Evolutionary conservation across 225 moss, liverwort and hornwort species (phyloP).

Genomic region (Physcomitrium patens): DNA sequence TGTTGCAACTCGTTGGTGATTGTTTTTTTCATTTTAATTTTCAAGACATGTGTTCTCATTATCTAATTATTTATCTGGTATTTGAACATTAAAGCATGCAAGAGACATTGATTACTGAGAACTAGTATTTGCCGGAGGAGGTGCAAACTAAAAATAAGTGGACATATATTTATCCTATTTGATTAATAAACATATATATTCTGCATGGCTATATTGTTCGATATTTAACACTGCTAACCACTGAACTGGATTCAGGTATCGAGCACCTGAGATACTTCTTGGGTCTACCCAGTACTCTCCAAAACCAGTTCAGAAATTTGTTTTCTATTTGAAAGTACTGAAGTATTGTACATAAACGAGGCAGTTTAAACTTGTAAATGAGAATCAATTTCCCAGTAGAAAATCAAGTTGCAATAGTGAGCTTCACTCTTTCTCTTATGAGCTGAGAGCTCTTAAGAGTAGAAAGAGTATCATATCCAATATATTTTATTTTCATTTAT

Average conservation of each 20-base stretch:
- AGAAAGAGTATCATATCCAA: too few species aligned
- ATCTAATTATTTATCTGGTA: slow-evolving; percentile 18
- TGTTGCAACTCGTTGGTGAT: slow-evolving; percentile 95
- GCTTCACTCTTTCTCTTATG: too few species aligned
- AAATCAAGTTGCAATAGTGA: too few species aligned
- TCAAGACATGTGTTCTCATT: slow-evolving; percentile 14
- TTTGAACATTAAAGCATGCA: background rate
- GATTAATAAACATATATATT: too few species aligned
- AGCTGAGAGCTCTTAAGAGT: too few species aligned
- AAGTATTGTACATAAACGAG: background rate
- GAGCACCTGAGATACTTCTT: slow-evolving; percentile 93
- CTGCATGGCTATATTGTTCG: too few species aligned
- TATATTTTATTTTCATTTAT: too few species aligned
- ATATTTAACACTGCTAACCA: slow-evolving; percentile 1
- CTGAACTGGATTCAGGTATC: slow-evolving; percentile 67
- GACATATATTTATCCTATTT: too few species aligned
- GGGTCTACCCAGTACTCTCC: slow-evolving; percentile 80
- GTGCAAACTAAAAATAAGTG: too few species aligned
- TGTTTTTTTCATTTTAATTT: background rate
- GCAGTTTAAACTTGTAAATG: background rate
- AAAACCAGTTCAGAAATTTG: slow-evolving; percentile 10
- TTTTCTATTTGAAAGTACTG: background rate
- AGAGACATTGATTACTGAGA: slow-evolving; percentile 1
- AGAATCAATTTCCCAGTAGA: background rate
- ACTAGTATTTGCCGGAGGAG: background rate